phyloP scores from a whole-genome alignment of 2,329 filamentous ascomycete species.

The Colletotrichum ledebouriae region DNA sequence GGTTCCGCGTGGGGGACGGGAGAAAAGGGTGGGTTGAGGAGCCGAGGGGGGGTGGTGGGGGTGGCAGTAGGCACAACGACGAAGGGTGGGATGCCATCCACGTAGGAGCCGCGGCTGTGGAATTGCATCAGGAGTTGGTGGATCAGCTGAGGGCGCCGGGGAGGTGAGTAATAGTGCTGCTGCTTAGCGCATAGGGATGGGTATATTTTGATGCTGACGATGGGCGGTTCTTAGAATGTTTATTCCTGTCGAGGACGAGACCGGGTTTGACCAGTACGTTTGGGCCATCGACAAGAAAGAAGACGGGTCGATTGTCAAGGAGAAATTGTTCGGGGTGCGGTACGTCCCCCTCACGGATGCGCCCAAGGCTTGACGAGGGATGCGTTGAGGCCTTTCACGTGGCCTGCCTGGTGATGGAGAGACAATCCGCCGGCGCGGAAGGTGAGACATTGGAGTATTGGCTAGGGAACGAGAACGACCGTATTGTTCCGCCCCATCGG shows the following conservation, averaged over 20 bases:
- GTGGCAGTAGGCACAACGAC: conserved; percentile 55
- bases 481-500: too few relatives aligned
- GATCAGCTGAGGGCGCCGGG: conserved; percentile 85
- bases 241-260: conserved; percentile 76
- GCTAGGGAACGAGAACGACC: too few relatives aligned
- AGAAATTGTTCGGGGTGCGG: conserved; percentile 76
- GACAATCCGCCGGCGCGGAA: too few relatives aligned
- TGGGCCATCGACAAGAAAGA: conserved; percentile 81
- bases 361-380: conserved; percentile 53
- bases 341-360: conserved; percentile 85
- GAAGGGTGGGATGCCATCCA: conserved; percentile 91
- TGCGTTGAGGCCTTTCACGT: neutral
- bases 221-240: conserved; percentile 68
- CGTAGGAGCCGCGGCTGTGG: conserved; percentile 86
- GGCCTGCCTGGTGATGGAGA: neutral
- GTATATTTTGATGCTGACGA: conserved; percentile 36
- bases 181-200: too few relatives aligned
- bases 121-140: conserved; percentile 79
- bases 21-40: conserved; percentile 72
- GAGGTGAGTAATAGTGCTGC: conserved; percentile 55
- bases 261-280: conserved; percentile 70
- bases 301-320: conserved; percentile 71
- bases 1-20: conserved; percentile 83
- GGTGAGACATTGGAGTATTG: too few relatives aligned
- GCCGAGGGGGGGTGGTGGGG: conserved; percentile 55